phyloP scores from a whole-genome alignment of 1,284 basidiomycete genomes.

The Cryptococcus wingfieldii region DNA sequence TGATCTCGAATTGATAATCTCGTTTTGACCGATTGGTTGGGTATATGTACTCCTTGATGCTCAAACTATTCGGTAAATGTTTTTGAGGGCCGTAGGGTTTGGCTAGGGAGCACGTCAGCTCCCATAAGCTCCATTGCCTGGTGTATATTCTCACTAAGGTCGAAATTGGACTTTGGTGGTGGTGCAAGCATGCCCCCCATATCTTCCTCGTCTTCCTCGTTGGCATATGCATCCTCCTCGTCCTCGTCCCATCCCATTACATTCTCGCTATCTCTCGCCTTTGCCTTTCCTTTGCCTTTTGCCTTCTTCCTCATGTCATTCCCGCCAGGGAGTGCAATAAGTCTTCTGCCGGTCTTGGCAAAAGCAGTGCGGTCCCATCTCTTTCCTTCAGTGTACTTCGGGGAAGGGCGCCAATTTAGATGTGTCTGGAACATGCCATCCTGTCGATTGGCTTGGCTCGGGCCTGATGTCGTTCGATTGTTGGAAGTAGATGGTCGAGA shows the following conservation, averaged over 20 bases:
- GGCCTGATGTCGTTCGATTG: neutral
- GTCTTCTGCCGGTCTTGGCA: slow-evolving; percentile 66
- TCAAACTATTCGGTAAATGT: slow-evolving; percentile 74
- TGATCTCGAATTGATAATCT: slow-evolving; percentile 94
- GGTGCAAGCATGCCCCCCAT: slow-evolving; percentile 70
- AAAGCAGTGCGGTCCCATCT: slow-evolving; percentile 81
- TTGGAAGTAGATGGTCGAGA: neutral
- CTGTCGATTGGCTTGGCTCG: neutral
- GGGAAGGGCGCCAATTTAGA: slow-evolving; percentile 39
- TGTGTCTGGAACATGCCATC: slow-evolving; percentile 37
- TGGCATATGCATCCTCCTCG: slow-evolving; percentile 51
- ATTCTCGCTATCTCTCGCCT: slow-evolving; percentile 8
- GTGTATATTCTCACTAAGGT: slow-evolving; percentile 33
- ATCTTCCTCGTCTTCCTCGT: slow-evolving; percentile 47
- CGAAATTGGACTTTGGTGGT: slow-evolving; percentile 68
- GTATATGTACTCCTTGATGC: slow-evolving; percentile 83
- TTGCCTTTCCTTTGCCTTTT: slow-evolving; percentile 37
- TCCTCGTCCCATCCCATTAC: slow-evolving; percentile 25
- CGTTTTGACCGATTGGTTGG: slow-evolving; percentile 84
- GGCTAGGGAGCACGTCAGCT: slow-evolving; percentile 8
- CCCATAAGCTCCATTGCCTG: neutral
- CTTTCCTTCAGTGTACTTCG: slow-evolving; percentile 53
- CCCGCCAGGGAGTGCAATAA: slow-evolving; percentile 28
- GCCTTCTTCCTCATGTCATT: slow-evolving; percentile 15
- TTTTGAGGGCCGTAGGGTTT: slow-evolving; percentile 57